Percentiles rank a stretch among this genome's conserved stretches.
Conservation (phyloP, 1,284 basidiomycete genomes). For the Inonotus obliquus region DNA sequence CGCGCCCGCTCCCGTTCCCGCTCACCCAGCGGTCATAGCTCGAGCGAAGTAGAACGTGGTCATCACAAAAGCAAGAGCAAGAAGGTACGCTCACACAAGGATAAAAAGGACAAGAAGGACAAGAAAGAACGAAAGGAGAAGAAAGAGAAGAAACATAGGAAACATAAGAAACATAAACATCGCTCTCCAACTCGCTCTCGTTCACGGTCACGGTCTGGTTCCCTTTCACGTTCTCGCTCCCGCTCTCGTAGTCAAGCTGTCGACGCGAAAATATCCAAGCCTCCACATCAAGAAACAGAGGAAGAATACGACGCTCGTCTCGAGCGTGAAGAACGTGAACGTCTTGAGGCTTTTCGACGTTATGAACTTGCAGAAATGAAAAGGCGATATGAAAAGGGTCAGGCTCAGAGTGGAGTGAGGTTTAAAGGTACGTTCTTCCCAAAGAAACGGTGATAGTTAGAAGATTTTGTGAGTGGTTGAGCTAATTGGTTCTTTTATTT, state of each 20-base stretch:
- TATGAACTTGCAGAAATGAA: constrained; percentile 48
- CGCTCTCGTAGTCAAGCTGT: constrained; percentile 15
- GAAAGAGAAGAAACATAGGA: constrained; percentile 28
- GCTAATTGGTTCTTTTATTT: neutral
- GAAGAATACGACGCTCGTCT: constrained; percentile 67
- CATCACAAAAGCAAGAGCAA: constrained; percentile 26
- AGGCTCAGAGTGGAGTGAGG: constrained; percentile 37
- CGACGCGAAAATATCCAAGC: constrained; percentile 9
- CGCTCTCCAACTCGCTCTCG: constrained; percentile 20
- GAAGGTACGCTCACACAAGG: constrained; percentile 28
- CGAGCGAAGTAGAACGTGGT: constrained; percentile 22
- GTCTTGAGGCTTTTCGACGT: constrained; percentile 43
- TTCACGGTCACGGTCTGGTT: constrained; percentile 18
- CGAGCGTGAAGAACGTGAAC: constrained; percentile 65
- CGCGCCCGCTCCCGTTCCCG: constrained; percentile 7
- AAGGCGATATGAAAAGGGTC: constrained; percentile 31
- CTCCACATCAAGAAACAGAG: constrained; percentile 48
- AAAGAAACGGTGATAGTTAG: no score
- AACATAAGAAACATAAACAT: constrained; percentile 22
- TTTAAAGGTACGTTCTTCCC: constrained; percentile 72
- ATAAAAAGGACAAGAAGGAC: constrained; percentile 18
- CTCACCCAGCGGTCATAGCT: neutral
- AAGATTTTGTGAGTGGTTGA: neutral
- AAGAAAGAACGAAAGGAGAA: constrained; percentile 27
- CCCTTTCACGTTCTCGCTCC: constrained; percentile 10